Evolutionary conservation across 192 early-diverging fungal genomes (phyloP).

Genomic region (Coemansia sp.): DNA sequence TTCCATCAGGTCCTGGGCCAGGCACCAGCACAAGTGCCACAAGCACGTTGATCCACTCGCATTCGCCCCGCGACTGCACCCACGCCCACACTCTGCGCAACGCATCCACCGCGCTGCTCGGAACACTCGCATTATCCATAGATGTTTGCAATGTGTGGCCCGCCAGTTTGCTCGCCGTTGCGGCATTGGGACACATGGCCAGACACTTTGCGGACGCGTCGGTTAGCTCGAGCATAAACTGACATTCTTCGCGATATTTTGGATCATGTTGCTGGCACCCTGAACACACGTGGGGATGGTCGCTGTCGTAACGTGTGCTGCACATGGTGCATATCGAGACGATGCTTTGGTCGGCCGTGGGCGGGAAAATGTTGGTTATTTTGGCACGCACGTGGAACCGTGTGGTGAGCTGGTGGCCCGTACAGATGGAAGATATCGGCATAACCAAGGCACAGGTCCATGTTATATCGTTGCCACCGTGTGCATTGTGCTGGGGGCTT

Average conservation of each 20-base stretch:
- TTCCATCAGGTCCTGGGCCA: slow-evolving; percentile 7
- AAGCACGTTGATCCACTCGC: background rate
- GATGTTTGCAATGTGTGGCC: background rate
- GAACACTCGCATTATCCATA: background rate
- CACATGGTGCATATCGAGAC: slow-evolving; percentile 7
- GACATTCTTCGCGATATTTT: background rate
- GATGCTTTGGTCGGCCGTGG: slow-evolving; percentile 3
- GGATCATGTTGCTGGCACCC: slow-evolving; percentile 3
- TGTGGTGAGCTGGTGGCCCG: slow-evolving; percentile 4
- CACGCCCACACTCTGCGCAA: slow-evolving; percentile 8
- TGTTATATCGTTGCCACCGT: too few species aligned
- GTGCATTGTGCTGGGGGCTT: background rate
- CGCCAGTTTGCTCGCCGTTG: background rate
- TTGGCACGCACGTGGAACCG: slow-evolving; percentile 13
- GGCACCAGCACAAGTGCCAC: slow-evolving; percentile 18
- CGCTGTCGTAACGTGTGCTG: background rate
- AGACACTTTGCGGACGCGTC: slow-evolving; percentile 20
- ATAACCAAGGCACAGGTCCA: background rate
- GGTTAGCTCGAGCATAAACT: slow-evolving; percentile 12
- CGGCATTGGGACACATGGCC: slow-evolving; percentile 11
- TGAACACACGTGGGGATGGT: background rate
- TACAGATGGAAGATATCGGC: background rate
- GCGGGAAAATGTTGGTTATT: slow-evolving; percentile 8
- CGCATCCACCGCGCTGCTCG: background rate
- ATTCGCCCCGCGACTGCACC: background rate